Evolutionary conservation across 2,329 filamentous ascomycete genomes (phyloP), one percentile per base, ranked within the genome.

Genomic region (Colletotrichum somersetense): DNA sequence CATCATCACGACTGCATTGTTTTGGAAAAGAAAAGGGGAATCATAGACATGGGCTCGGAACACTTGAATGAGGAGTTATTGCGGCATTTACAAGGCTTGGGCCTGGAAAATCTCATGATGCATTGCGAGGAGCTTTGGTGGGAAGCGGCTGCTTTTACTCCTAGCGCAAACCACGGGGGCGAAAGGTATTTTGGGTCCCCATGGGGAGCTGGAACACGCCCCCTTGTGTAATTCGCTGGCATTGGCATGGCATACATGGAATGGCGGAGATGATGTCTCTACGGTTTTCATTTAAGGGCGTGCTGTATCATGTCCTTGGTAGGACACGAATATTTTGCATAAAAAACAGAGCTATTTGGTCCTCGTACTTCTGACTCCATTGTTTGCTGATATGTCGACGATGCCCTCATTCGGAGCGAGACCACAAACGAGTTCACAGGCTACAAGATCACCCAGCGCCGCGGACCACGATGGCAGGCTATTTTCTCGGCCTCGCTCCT

Each of bases 81-180:
- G 48, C 58, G 71, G 66, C 71, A 69, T 71, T 74, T 74, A 73
- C 70, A 73, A 59, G 56, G 63, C 68, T 46, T 40, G 63, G 55
- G 68, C 56, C 68, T 62, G 62, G 67, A 73, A 71, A 73, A 62
- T 66, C 23, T 73, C 48, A 71, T 62, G 67, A 71, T 62, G 71
- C 71, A 73, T 73, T 66, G 56, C 62, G 38, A 62, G 71, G 71
- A 71, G 71, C 71, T 62, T 42, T 71, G 61, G 71, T 42, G 40
- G 62, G 40, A 14, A 64, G 69, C 66, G 66, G 66, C 42, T 65
- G 53, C 66, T 62, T 56, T 42, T 50, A 48, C 14, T 30, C 18
- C 23, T 5, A 16, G 52, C n/a, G 33, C 46, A 20, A 53, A 38
- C 16, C 35, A 30, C 20, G 55, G 59, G 23, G 23, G 20, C 52